phyloP scores from a whole-genome alignment of 768 basidiomycete species.

The Hygrocybe punicea region DNA sequence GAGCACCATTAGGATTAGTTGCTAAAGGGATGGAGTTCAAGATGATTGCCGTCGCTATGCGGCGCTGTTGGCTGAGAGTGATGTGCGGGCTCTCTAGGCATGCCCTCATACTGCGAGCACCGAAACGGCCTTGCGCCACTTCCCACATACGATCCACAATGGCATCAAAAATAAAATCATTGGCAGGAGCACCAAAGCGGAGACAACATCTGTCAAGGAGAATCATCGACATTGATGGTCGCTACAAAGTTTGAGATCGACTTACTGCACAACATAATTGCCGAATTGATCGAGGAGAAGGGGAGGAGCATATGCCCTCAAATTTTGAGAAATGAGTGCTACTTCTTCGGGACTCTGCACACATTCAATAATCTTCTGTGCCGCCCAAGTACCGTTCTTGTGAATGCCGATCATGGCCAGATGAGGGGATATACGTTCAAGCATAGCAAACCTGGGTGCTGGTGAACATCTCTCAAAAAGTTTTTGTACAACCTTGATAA shows the following conservation, averaged over 20 bases:
- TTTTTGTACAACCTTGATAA: conserved; percentile 84
- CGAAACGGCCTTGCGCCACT: conserved; percentile 95
- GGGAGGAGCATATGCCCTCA: conserved; percentile 89
- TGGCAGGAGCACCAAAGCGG: conserved; percentile 83
- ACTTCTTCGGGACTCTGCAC: conserved; percentile 86
- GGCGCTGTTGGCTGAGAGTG: conserved; percentile 86
- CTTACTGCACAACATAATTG: conserved; percentile 90
- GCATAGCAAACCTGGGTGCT: conserved; percentile 77
- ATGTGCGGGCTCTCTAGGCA: conserved; percentile 91
- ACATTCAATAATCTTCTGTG: conserved; percentile 98
- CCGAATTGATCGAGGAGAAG: conserved; percentile 92
- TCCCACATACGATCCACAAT: conserved; percentile 99
- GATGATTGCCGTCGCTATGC: conserved; percentile 90
- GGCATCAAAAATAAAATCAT: conserved; percentile 96
- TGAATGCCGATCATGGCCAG: conserved; percentile 97
- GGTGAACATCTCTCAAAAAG: conserved; percentile 88
- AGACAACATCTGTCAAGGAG: conserved; percentile 66
- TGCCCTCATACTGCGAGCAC: conserved; percentile 95
- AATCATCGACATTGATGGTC: not conserved
- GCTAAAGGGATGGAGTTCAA: conserved; percentile 97
- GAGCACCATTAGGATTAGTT: conserved; percentile 95
- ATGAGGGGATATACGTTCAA: conserved; percentile 90
- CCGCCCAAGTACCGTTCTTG: conserved; percentile 99
- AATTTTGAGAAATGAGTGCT: conserved; percentile 75
- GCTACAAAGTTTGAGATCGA: conserved; percentile 11